These are phyloP conservation scores for Datura wrightii DNA, from an alignment of 257 asterid species.

Conservation along the genomic window DNA sequence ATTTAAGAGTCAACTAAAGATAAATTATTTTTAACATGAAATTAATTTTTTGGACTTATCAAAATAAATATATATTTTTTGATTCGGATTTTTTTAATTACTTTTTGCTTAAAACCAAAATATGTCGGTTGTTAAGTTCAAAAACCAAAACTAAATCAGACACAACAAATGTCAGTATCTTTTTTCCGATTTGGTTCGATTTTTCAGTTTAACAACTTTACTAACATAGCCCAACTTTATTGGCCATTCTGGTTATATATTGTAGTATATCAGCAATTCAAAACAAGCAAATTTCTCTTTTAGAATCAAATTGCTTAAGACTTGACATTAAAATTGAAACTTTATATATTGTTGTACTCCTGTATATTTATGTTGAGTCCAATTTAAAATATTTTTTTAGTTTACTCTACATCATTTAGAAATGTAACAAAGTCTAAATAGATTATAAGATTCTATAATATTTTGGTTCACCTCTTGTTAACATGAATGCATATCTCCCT, in stretches of 20 bases:
- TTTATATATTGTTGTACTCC: not conserved
- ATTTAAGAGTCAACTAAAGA: too few relatives aligned
- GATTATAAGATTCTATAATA: not conserved
- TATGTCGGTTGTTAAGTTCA: not conserved
- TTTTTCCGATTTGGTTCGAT: not conserved
- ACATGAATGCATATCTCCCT: not conserved
- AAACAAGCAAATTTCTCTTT: not conserved
- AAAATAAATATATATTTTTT: too few relatives aligned
- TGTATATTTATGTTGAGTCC: not conserved
- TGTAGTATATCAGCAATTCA: not conserved
- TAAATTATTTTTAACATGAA: not conserved
- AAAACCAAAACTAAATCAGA: not conserved
- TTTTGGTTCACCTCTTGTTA: not conserved
- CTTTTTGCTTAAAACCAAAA: not conserved
- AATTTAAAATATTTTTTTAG: not conserved
- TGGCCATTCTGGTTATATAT: not conserved
- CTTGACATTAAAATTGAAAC: not conserved
- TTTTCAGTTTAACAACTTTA: not conserved
- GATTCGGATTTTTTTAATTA: not conserved
- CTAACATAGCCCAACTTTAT: not conserved
- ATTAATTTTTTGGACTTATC: not conserved
- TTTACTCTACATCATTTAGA: not conserved
- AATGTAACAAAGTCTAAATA: not conserved
- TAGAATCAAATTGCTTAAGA: not conserved
- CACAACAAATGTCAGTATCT: not conserved